Base-by-base conservation (phyloP, 148 eudicot genomes). In the Cornus florida region DNA sequence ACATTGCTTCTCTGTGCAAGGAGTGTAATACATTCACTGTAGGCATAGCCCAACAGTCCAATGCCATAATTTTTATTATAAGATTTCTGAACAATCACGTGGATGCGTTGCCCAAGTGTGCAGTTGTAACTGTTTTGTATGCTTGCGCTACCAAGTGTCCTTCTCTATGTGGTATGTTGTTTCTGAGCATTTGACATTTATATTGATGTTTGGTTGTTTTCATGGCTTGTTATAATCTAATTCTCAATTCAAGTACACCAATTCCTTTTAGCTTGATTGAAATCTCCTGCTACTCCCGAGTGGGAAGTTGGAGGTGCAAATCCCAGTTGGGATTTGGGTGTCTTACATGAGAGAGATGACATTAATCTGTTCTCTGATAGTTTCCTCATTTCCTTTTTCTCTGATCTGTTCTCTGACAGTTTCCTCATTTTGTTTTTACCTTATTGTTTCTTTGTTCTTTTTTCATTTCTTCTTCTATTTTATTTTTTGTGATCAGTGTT, bases 401-500 rank as follows among this genome's bases (percentile, higher is more conserved):
- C 20, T 19, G 1, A 19, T 19, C 20, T 57, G 48, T 43, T 43
- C 48, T 57, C 19, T 57, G 19, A 16, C 13, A 4, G 20, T 13
- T 57, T 13, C 62, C 20, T 57, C 24, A 20, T 62, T 1, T 75
- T 35, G 13, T 31, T 65, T 38, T n/a, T n/a, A 31, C 28, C 22
- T 64, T 74, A 39, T 5, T 17, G 38, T 72, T 20, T 22, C 11
- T 81, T 76, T 71, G 65, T 16, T 60, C 16, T 10, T 16, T 56
- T 16, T 10, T 10, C 19, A 10, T 56, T 56, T 56, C 3, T 56
- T 56, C 3, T 57, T 62, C 19, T n/a, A 0, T 7, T n/a, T 6
- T n/a, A 19, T 17, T 60, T 10, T 31, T 62, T 62, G 3, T 77
- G 78, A 43, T 43, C 86, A 94, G 97, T 91, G 88, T 91, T 75